Percentiles rank a stretch among this genome's conserved stretches.
These are phyloP conservation scores for Dissoconium aciculare DNA, from an alignment of 2,329 filamentous ascomycete genomes.

Conservation along the genomic window DNA sequence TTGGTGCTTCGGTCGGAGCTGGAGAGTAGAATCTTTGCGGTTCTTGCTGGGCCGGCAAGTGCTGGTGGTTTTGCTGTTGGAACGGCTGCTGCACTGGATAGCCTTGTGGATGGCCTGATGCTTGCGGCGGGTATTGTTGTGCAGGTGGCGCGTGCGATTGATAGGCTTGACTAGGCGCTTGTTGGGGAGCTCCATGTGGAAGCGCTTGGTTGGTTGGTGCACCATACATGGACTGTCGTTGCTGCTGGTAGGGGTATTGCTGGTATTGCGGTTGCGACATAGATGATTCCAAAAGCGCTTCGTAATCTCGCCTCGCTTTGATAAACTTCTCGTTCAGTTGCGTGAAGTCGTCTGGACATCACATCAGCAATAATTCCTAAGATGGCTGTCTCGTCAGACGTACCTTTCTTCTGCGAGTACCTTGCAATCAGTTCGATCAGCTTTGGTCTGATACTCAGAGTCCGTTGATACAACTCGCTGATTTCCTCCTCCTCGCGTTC, in stretches of 20 bases:
- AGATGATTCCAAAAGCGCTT: constrained; percentile 84
- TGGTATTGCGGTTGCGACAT: constrained; percentile 71
- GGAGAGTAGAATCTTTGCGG: constrained; percentile 27
- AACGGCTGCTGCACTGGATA: constrained; percentile 23
- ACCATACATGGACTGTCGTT: constrained; percentile 13
- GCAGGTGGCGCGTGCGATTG: constrained; percentile 20
- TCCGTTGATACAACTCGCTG: constrained; percentile 77
- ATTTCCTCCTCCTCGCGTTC: constrained; percentile 69
- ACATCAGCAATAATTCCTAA: constrained; percentile 16
- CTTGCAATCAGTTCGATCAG: constrained; percentile 96
- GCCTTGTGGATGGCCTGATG: constrained; percentile 17
- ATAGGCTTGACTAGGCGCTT: constrained; percentile 31
- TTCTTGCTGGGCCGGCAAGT: constrained; percentile 20
- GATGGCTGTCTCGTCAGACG: too few species aligned
- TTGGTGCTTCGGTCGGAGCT: constrained; percentile 16
- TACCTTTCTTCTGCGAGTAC: constrained; percentile 97
- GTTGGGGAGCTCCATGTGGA: constrained; percentile 15
- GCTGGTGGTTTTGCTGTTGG: constrained; percentile 14
- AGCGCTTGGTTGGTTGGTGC: constrained; percentile 17
- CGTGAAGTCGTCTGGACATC: constrained; percentile 75
- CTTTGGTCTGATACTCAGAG: constrained; percentile 85
- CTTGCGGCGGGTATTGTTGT: constrained; percentile 19
- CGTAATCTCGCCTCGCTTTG: constrained; percentile 92
- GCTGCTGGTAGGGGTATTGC: constrained; percentile 28
- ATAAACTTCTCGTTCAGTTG: constrained; percentile 99